Base-by-base conservation (phyloP, 1,284 basidiomycete genomes). In the Cutaneotrichosporon sp. region DNA sequence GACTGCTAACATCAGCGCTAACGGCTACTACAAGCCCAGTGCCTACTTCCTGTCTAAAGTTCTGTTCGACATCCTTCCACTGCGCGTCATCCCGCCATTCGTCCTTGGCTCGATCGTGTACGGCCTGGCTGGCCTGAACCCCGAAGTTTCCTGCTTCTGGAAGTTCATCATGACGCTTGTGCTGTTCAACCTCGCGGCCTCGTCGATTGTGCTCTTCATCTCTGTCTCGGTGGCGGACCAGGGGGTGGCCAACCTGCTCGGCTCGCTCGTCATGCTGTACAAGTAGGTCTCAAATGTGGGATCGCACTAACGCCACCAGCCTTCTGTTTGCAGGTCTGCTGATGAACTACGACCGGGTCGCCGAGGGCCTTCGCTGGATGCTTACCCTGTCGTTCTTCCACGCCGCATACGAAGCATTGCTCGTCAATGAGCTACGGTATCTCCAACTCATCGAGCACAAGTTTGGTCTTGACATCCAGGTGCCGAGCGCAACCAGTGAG, bases 1-100 rank as follows among this genome's bases (percentile, higher is more conserved):
- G 2, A 25, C 24, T 46, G n/a, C 63, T 64, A 36, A 63, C 46
- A 43, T 18, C 72, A 92, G 93, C 67, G 88, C 95, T 1, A 99
- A 99, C 70, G 94, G 95, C 4, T 99, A 99, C 79, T 98, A 99
- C 77, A 90, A 91, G 0, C 90, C 95, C 0, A 87, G 93, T 72
- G 95, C 93, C 3, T 99, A 98, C 82, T 98, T 99, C 79, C 83
- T 90, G 1, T 92, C 93, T 63, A 98, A 97, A 84, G 89, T 97
- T 55, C 85, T 99, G 16, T 98, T 98, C 78, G 95, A 99, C 76
- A 93, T 97, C 65, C 82, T 98, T 9, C 95, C 95, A 0, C 83
- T 99, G 22, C 88, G 95, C 20, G 86, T 99, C 20, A 90, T 98
- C 11, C 95, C 95, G 11, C 94, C 95, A 0, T 86, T 98, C 69